phyloP scores from a whole-genome alignment of 768 basidiomycete species.

The Russula abietina region DNA sequence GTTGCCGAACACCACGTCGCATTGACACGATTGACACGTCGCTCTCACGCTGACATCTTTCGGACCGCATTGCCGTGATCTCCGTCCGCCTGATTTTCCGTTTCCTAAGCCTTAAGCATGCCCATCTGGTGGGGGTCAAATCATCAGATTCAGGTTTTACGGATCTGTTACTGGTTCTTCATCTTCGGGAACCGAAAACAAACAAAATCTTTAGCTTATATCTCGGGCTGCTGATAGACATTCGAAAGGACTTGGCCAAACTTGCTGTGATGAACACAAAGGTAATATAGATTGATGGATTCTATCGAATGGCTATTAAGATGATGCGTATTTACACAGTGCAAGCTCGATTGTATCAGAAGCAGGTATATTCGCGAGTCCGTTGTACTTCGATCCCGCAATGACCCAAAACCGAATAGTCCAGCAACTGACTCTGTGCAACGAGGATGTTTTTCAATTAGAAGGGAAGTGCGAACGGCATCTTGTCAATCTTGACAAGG shows the following conservation, averaged over 20 bases:
- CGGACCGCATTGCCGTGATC: too few relatives aligned
- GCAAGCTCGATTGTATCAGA: neutral
- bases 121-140: too few relatives aligned
- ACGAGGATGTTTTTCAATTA: neutral
- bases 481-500: conserved; percentile 22
- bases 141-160: too few relatives aligned
- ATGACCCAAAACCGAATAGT: conserved; percentile 1
- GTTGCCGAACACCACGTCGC: too few relatives aligned
- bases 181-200: too few relatives aligned
- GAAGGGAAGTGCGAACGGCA: conserved; percentile 15
- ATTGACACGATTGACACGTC: too few relatives aligned
- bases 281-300: neutral
- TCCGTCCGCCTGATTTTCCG: too few relatives aligned
- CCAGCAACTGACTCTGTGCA: neutral
- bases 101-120: too few relatives aligned
- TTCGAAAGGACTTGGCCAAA: neutral
- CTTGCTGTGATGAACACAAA: neutral
- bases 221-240: too few relatives aligned
- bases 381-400: neutral
- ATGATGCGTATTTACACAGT: conserved; percentile 4
- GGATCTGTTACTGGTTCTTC: too few relatives aligned
- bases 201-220: too few relatives aligned
- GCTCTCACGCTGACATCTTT: too few relatives aligned
- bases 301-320: conserved; percentile 5
- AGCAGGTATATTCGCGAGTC: neutral